Evolutionary conservation across 805 yeast genomes (phyloP), one percentile per base, ranked within the genome.

Genomic region (Kluyveromyces dobzhanskii): DNA sequence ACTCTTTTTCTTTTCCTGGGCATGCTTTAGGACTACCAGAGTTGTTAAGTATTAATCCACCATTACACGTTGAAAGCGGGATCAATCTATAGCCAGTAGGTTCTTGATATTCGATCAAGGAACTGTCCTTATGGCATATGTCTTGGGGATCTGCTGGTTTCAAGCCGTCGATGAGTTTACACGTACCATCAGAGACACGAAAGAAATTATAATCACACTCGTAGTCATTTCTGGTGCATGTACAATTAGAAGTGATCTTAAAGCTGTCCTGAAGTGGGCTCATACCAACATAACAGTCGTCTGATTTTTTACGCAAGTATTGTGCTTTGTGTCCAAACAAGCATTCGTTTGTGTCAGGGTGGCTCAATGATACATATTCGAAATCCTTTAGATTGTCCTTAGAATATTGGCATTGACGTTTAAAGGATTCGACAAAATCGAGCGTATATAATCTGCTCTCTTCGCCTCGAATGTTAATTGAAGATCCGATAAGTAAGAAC

Each of bases 11-110:
- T 51, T 78, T 84, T 1, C 97, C 97, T 4, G 97, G 97, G 59
- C 98, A 92, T 6, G 97, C 75, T 39, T 65, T 70, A 3, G 82
- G 69, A 14, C 65, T 70, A 58, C 78, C 73, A 3, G 50, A 38
- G 4, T 72, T 68, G 53, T 85, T 97, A 38, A 85, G 71, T 41
- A 71, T 68, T 40, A 75, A 61, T 3, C 97, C 97, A 17, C 86
- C 94, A 32, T 65, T 70, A 65, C 98, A 92, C 0, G 95, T 85
- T 10, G 92, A 80, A 40, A 84, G 57, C 1, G 95, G 92, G 19
- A 88, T 73, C 50, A 76, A 78, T 57, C 98, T 76, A 60, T 92
- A 92, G 1, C 97, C 98, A 1, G 97, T 87, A 12, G 95, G 86
- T 48, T 80, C 80, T 69, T 78, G 85, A 57, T 76, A 88, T 55